These are phyloP conservation scores for Vigna mungo DNA, from an alignment of 306 rosid genomes.

Conservation along the genomic window DNA sequence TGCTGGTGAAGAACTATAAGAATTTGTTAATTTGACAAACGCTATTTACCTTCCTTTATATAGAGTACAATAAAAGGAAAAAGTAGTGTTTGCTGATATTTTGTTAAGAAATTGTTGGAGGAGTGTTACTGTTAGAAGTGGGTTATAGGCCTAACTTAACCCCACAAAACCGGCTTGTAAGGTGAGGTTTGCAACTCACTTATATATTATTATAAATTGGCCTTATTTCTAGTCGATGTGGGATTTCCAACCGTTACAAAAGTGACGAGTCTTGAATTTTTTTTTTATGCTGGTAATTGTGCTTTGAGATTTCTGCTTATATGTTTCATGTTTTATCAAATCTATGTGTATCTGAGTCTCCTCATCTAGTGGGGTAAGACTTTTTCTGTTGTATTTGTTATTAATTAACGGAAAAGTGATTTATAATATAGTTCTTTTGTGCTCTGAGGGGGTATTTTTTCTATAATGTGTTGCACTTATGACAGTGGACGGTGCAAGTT, in stretches of 20 bases:
- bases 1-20: slow-evolving; percentile 16
- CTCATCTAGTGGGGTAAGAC: neutral
- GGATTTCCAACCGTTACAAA: no score
- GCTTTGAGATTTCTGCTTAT: slow-evolving; percentile 17
- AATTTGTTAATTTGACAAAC: slow-evolving; percentile 29
- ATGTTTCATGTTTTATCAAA: neutral
- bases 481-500: slow-evolving; percentile 93
- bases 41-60: slow-evolving; percentile 26
- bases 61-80: slow-evolving; percentile 15
- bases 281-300: slow-evolving; percentile 30
- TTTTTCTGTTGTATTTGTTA: neutral
- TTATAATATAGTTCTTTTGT: slow-evolving; percentile 14
- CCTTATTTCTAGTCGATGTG: no score
- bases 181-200: no score
- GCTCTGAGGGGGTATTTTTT: slow-evolving; percentile 32
- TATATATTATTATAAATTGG: no score
- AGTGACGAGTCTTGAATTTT: slow-evolving; percentile 9
- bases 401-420: slow-evolving; percentile 3
- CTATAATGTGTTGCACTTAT: slow-evolving; percentile 42
- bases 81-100: neutral
- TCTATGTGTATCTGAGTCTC: slow-evolving; percentile 1
- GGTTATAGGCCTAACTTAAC: no score
- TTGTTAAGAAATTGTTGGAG: slow-evolving; percentile 15
- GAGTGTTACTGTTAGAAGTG: no score
- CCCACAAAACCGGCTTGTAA: no score